These are phyloP conservation scores for Histomonas meleagridis DNA, from an alignment of 208 protist species.

Conservation along the genomic window DNA sequence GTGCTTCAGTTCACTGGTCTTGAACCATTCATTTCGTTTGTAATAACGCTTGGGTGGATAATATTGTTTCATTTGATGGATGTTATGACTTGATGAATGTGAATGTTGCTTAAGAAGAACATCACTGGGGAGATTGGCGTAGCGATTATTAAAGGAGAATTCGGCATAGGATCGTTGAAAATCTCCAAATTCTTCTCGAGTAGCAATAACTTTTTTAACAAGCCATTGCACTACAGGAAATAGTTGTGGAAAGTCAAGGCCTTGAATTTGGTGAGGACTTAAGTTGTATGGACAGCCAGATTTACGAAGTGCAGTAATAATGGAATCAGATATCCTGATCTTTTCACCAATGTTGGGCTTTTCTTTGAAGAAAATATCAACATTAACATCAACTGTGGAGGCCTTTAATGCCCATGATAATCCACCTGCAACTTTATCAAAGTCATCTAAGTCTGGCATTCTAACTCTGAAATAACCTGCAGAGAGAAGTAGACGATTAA, in stretches of 20 bases:
- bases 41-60: neutral
- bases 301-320: slow-evolving; percentile 31
- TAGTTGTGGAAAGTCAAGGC: slow-evolving; percentile 46
- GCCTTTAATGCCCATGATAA: slow-evolving; percentile 48
- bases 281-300: slow-evolving; percentile 38
- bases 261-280: slow-evolving; percentile 46
- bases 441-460: slow-evolving; percentile 40
- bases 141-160: neutral
- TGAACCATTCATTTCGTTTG: neutral
- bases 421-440: slow-evolving; percentile 52
- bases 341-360: slow-evolving; percentile 42
- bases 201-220: slow-evolving; percentile 43
- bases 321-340: slow-evolving; percentile 45
- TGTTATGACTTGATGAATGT: neutral
- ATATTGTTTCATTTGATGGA: neutral
- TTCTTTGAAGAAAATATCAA: slow-evolving; percentile 43
- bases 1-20: neutral
- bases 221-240: slow-evolving; percentile 53
- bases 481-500: neutral
- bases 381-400: slow-evolving; percentile 38
- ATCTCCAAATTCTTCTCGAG: slow-evolving; percentile 39
- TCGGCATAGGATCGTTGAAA: neutral
- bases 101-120: neutral
- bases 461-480: slow-evolving; percentile 52
- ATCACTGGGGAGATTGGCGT: neutral